phyloP scores from a whole-genome alignment of 2,329 filamentous ascomycete genomes.

The Plenodomus lindquistii region DNA sequence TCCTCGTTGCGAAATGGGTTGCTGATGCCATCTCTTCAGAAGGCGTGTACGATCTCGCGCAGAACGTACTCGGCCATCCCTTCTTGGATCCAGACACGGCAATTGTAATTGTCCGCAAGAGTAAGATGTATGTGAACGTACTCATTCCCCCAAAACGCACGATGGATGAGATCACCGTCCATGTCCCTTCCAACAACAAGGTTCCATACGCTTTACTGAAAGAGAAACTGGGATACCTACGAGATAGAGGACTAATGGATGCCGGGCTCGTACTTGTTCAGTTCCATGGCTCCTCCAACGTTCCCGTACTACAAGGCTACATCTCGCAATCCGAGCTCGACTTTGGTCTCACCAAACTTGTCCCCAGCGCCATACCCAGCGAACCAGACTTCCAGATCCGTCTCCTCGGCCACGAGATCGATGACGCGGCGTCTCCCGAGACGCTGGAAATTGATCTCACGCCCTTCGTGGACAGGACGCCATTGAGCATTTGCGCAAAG shows the following conservation, averaged over 20 bases:
- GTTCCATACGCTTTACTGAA: conserved; percentile 49
- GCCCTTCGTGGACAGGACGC: conserved; percentile 59
- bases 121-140: conserved; percentile 48
- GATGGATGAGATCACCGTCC: conserved; percentile 60
- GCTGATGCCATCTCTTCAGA: conserved; percentile 59
- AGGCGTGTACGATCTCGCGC: conserved; percentile 63
- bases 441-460: conserved; percentile 48
- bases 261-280: conserved; percentile 61
- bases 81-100: conserved; percentile 60
- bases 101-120: conserved; percentile 47
- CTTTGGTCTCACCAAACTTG: conserved; percentile 50
- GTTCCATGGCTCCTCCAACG: conserved; percentile 2
- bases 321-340: conserved; percentile 59
- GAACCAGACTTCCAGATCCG: conserved; percentile 39
- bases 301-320: conserved; percentile 58
- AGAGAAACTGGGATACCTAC: conserved; percentile 53
- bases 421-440: conserved; percentile 26
- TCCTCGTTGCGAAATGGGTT: conserved; percentile 63
- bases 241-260: conserved; percentile 58
- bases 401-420: conserved; percentile 42
- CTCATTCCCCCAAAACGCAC: conserved; percentile 58
- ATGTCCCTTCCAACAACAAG: conserved; percentile 50
- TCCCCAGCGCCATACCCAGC: conserved; percentile 9
- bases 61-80: conserved; percentile 61
- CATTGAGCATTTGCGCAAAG: conserved; percentile 54